These are phyloP conservation scores for Plantago rigida DNA, from an alignment of 305 asterid genomes.

Conservation along the genomic window DNA sequence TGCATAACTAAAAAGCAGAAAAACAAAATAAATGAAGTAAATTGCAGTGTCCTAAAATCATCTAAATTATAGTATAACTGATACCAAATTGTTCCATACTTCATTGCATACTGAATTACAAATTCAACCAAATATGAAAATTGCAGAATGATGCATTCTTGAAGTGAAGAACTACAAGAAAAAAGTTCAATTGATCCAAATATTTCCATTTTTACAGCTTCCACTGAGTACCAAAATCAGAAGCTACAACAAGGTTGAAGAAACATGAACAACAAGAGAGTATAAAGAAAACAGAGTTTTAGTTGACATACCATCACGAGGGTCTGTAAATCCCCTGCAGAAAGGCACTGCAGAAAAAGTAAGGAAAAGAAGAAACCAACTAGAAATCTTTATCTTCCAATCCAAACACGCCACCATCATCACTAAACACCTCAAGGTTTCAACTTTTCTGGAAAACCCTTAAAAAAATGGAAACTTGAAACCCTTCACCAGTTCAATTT, in stretches of 20 bases:
- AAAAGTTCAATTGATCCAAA: background rate
- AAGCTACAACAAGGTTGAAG: conserved; percentile 4
- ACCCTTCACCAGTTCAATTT: background rate
- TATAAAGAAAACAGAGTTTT: background rate
- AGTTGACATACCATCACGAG: conserved; percentile 60
- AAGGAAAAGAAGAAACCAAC: conserved; percentile 29
- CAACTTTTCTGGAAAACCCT: conserved; percentile 25
- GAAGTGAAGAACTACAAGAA: background rate
- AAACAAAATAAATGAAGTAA: background rate
- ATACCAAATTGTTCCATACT: background rate
- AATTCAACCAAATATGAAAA: background rate
- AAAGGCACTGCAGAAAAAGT: conserved; percentile 32
- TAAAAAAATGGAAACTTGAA: conserved; percentile 20
- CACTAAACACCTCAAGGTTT: conserved; percentile 23
- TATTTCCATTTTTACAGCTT: too few relatives aligned
- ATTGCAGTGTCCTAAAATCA: background rate
- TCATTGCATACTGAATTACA: background rate
- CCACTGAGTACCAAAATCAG: background rate
- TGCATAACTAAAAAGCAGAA: background rate
- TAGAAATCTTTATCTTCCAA: conserved; percentile 29
- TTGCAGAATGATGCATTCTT: conserved; percentile 12
- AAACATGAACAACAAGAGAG: too few relatives aligned
- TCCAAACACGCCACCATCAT: conserved; percentile 38
- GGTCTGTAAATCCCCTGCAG: conserved; percentile 56
- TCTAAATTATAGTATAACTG: conserved; percentile 3